These are phyloP conservation scores for Tricholoma hemisulphureum DNA, from an alignment of 768 basidiomycete genomes.

Conservation along the genomic window DNA sequence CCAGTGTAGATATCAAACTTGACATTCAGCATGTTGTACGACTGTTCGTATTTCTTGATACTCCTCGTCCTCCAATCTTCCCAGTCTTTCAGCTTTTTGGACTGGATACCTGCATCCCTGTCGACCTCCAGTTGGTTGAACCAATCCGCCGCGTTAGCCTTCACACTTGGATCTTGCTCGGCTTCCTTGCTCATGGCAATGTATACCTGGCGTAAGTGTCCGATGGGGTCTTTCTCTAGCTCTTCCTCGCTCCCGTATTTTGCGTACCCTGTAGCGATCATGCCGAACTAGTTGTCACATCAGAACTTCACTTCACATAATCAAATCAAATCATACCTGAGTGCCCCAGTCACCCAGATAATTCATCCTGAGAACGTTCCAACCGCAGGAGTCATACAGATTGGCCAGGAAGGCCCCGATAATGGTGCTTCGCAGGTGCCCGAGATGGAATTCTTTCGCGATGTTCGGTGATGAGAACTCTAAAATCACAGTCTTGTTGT, in stretches of 20 bases:
- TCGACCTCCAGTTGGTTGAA: slow-evolving; percentile 85
- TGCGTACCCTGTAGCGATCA: slow-evolving; percentile 89
- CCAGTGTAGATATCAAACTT: slow-evolving; percentile 91
- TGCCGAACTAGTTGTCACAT: slow-evolving; percentile 56
- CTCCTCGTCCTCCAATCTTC: slow-evolving; percentile 89
- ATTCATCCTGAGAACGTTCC: slow-evolving; percentile 89
- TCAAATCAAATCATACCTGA: slow-evolving; percentile 56
- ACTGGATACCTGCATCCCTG: slow-evolving; percentile 69
- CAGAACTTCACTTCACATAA: not conserved
- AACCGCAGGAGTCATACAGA: slow-evolving; percentile 88
- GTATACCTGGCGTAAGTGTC: slow-evolving; percentile 92
- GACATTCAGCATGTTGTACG: slow-evolving; percentile 88
- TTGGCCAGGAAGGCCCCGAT: slow-evolving; percentile 95
- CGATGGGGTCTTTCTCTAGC: slow-evolving; percentile 86
- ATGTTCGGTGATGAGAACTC: slow-evolving; percentile 98
- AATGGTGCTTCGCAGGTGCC: slow-evolving; percentile 96
- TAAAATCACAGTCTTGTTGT: slow-evolving; percentile 80
- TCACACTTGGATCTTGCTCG: slow-evolving; percentile 67
- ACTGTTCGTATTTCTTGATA: slow-evolving; percentile 83
- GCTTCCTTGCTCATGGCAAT: slow-evolving; percentile 91
- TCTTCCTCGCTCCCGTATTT: slow-evolving; percentile 86
- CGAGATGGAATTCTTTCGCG: slow-evolving; percentile 97
- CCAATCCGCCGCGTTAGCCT: slow-evolving; percentile 74
- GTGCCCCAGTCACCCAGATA: slow-evolving; percentile 99
- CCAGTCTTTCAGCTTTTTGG: slow-evolving; percentile 80